phyloP scores from a whole-genome alignment of 2,329 filamentous ascomycete species.

The Gliomastix tumulicola region DNA sequence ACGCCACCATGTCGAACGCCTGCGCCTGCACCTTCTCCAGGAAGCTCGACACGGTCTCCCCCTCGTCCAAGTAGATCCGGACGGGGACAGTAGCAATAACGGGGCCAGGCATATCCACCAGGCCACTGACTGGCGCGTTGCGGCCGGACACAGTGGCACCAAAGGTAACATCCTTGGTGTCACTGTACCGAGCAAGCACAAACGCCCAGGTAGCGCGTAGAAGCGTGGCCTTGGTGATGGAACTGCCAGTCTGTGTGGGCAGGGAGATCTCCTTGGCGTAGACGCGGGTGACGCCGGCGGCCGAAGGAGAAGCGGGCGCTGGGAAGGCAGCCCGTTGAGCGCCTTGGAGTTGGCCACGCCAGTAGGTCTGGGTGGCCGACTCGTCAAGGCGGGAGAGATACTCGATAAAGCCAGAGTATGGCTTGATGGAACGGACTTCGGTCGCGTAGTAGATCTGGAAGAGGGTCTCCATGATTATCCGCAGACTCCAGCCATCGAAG shows the following conservation, averaged over 20 bases:
- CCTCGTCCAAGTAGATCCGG: slow-evolving; percentile 3
- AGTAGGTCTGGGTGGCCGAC: background rate
- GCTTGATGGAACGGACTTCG: background rate
- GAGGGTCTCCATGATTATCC: slow-evolving; percentile 2
- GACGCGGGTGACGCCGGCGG: background rate
- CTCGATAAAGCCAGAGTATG: slow-evolving; percentile 8
- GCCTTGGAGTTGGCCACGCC: background rate
- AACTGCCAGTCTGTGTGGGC: background rate
- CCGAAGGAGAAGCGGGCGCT: background rate
- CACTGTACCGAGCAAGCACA: slow-evolving; percentile 11
- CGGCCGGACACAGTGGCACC: slow-evolving; percentile 12
- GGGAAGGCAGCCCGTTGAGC: slow-evolving; percentile 3
- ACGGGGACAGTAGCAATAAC: slow-evolving; percentile 10
- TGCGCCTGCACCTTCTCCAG: slow-evolving; percentile 6
- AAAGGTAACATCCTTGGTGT: slow-evolving; percentile 10
- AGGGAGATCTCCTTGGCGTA: background rate
- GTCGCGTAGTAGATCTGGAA: slow-evolving; percentile 3
- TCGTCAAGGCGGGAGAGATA: background rate
- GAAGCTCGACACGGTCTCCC: background rate
- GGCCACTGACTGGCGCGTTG: slow-evolving; percentile 10
- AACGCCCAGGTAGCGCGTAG: slow-evolving; percentile 17
- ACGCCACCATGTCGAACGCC: slow-evolving; percentile 1
- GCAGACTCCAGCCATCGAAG: slow-evolving; percentile 1
- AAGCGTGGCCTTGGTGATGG: slow-evolving; percentile 10
- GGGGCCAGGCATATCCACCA: slow-evolving; percentile 11